These are phyloP conservation scores for Henningerozyma blattae DNA, from an alignment of 805 yeast species.

Conservation along the genomic window DNA sequence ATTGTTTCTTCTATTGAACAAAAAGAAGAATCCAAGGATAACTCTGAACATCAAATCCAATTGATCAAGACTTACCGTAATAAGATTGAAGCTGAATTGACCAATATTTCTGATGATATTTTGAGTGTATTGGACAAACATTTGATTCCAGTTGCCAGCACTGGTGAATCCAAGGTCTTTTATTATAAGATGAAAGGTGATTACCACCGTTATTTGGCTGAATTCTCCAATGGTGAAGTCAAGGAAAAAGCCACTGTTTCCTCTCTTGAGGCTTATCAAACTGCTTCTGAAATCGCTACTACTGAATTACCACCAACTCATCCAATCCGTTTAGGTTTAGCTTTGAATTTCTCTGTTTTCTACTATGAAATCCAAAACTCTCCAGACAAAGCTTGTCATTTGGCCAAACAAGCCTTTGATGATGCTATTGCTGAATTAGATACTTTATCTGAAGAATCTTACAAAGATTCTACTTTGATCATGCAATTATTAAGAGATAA, in stretches of 20 bases:
- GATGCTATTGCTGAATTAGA: conserved; percentile 98
- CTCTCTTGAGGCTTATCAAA: conserved; percentile 86
- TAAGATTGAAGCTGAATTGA: conserved; percentile 85
- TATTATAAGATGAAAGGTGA: conserved; percentile 99
- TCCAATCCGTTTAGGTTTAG: conserved; percentile 96
- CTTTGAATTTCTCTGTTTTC: conserved; percentile 94
- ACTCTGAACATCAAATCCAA: conserved; percentile 68
- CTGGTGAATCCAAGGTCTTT: conserved; percentile 96
- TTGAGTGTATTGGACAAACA: conserved; percentile 77
- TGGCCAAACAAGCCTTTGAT: conserved; percentile 98
- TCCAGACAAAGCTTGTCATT: conserved; percentile 97
- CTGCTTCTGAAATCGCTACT: conserved; percentile 94
- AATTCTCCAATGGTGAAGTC: conserved; percentile 83
- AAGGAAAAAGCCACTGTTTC: conserved; percentile 87
- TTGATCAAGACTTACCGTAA: conserved; percentile 90
- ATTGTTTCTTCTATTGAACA: conserved; percentile 93
- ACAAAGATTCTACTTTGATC: conserved; percentile 95
- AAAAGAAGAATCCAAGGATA: conserved; percentile 80
- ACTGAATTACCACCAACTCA: conserved; percentile 97
- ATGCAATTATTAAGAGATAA: conserved; percentile 99
- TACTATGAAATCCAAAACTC: conserved; percentile 97
- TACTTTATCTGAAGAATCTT: conserved; percentile 93
- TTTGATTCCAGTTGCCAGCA: conserved; percentile 85
- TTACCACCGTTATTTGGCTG: conserved; percentile 97
- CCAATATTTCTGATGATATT: conserved; percentile 90